phyloP scores from a whole-genome alignment of 2,329 filamentous ascomycete genomes.

The Pseudodiploospora longispora region DNA sequence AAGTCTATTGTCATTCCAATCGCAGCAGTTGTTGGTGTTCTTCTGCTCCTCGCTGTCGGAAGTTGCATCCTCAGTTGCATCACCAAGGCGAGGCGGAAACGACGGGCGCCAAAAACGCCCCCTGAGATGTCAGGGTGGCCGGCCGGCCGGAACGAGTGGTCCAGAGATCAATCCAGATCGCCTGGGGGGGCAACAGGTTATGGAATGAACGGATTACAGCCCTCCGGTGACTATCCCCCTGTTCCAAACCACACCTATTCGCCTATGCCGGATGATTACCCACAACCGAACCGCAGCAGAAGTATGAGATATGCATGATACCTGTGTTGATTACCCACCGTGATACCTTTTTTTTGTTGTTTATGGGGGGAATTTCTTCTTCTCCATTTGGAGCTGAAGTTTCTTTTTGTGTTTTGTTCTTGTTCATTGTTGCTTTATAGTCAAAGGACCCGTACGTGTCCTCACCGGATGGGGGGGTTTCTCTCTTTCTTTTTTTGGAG shows the following conservation, averaged over 20 bases:
- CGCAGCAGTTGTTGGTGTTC: constrained; percentile 58
- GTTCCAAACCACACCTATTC: no score
- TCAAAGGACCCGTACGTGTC: no score
- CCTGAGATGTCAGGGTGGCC: constrained; percentile 12
- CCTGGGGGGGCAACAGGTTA: no score
- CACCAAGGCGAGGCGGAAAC: constrained; percentile 16
- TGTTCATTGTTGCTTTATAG: background rate
- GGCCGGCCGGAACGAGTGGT: constrained; percentile 13
- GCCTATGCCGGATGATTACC: no score
- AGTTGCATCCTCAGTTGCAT: constrained; percentile 54
- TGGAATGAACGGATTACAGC: no score
- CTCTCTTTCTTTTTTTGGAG: background rate
- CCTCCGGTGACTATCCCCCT: no score
- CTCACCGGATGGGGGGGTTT: no score
- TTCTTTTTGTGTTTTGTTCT: background rate
- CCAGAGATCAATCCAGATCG: no score
- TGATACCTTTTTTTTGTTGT: background rate
- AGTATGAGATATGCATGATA: constrained; percentile 23
- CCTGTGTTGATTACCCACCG: no score
- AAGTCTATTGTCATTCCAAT: constrained; percentile 78
- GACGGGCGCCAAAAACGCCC: constrained; percentile 16
- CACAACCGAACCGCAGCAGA: constrained; percentile 8
- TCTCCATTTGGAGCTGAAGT: background rate
- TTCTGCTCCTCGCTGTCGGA: constrained; percentile 61
- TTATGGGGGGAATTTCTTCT: background rate